Percentiles rank a stretch among this genome's conserved stretches.
phyloP scores from a whole-genome alignment of 2,329 filamentous ascomycete species.

The Xylariaceae sp. region DNA sequence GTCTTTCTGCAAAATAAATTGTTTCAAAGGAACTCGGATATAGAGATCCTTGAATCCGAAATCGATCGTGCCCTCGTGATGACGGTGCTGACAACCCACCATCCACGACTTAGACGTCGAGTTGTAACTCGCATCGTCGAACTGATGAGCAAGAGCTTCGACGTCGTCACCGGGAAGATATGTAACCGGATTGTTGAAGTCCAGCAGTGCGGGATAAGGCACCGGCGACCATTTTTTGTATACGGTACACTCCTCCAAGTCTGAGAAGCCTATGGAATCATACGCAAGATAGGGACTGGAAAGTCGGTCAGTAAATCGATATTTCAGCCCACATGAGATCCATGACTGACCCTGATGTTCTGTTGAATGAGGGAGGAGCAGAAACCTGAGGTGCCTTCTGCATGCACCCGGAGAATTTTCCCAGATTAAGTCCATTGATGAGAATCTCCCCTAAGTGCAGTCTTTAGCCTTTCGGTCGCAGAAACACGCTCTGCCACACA shows the following conservation, averaged over 20 bases:
- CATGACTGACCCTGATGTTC: no score
- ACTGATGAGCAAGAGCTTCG: conserved; percentile 2
- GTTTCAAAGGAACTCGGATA: conserved; percentile 13
- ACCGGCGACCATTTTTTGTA: background rate
- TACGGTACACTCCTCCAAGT: conserved; percentile 8
- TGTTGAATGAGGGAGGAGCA: no score
- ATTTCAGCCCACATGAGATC: background rate
- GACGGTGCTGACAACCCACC: conserved; percentile 12
- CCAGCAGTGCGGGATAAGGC: conserved; percentile 7
- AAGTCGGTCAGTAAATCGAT: conserved; percentile 1
- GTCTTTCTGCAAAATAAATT: conserved; percentile 12
- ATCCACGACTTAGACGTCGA: conserved; percentile 5
- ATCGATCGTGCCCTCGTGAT: conserved; percentile 11
- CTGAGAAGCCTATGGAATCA: conserved; percentile 9
- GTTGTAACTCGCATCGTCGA: conserved; percentile 9
- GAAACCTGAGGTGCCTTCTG: conserved; percentile 1
- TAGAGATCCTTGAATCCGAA: conserved; percentile 10
- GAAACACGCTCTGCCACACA: background rate
- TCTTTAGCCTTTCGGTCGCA: no score
- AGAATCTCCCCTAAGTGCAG: conserved; percentile 12
- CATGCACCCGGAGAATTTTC: conserved; percentile 14
- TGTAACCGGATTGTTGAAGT: conserved; percentile 8
- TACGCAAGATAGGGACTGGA: conserved; percentile 10
- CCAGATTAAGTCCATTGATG: conserved; percentile 13
- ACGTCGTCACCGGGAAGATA: conserved; percentile 9